Percentiles rank a stretch among this genome's conserved stretches.
Conservation (phyloP, 1,139 yeast genomes). For the Hyphopichia burtonii region DNA sequence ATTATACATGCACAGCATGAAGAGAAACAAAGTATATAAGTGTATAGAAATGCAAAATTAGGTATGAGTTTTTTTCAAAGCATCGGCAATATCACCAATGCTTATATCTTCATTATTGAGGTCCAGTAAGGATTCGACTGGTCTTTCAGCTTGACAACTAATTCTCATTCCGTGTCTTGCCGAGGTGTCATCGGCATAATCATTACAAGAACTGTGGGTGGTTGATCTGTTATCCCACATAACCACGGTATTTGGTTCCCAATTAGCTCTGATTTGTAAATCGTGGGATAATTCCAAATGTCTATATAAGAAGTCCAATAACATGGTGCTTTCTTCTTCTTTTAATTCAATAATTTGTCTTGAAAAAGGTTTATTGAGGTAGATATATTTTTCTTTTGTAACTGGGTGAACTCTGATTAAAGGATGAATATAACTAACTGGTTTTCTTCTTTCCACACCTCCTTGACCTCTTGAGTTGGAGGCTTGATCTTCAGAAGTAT, state of each 20-base stretch:
- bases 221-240: constrained; percentile 73
- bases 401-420: constrained; percentile 70
- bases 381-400: constrained; percentile 58
- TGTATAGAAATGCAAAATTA: not conserved
- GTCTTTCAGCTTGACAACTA: constrained; percentile 62
- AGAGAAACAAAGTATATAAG: not conserved
- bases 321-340: constrained; percentile 57
- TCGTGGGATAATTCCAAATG: constrained; percentile 47
- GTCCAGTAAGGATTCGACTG: constrained; percentile 32
- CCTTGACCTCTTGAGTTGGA: constrained; percentile 52
- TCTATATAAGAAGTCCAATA: constrained; percentile 51
- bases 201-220: constrained; percentile 61
- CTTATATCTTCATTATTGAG: constrained; percentile 29
- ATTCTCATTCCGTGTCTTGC: constrained; percentile 67
- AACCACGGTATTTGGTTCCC: constrained; percentile 57
- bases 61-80: constrained; percentile 18
- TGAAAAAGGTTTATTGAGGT: constrained; percentile 60
- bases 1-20: not conserved
- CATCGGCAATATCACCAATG: constrained; percentile 40
- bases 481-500: constrained; percentile 73
- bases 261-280: constrained; percentile 40
- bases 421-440: constrained; percentile 63
- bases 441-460: constrained; percentile 61
- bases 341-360: constrained; percentile 67
- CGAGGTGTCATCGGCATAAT: constrained; percentile 52